Evolutionary conservation across 2,329 filamentous ascomycete genomes (phyloP).

Genomic region (Claviceps spartinae): DNA sequence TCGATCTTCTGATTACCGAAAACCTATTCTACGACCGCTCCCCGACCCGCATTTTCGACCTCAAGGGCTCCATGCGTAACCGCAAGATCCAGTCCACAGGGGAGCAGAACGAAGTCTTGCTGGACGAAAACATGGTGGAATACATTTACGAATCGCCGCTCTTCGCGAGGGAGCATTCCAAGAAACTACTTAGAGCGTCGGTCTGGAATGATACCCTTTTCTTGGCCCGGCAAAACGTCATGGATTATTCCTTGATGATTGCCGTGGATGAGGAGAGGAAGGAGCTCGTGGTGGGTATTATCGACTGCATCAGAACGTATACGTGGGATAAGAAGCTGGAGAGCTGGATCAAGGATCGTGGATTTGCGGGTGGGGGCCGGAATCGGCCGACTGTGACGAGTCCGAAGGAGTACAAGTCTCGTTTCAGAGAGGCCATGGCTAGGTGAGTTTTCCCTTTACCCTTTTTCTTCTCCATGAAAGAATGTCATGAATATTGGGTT

Average conservation of each 20-base stretch:
- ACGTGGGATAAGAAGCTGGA: slow-evolving; percentile 99
- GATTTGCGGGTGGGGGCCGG: slow-evolving; percentile 60
- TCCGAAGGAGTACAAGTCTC: slow-evolving; percentile 92
- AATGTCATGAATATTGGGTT: neutral
- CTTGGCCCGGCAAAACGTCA: slow-evolving; percentile 86
- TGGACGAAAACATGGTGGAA: slow-evolving; percentile 98
- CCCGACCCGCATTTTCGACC: slow-evolving; percentile 81
- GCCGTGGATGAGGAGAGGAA: slow-evolving; percentile 83
- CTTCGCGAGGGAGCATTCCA: slow-evolving; percentile 90
- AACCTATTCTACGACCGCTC: slow-evolving; percentile 94
- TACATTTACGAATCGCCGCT: slow-evolving; percentile 96
- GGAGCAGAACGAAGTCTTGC: slow-evolving; percentile 86
- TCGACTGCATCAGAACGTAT: slow-evolving; percentile 95
- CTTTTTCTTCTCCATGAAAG: neutral
- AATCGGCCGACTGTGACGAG: slow-evolving; percentile 91
- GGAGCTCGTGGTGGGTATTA: slow-evolving; percentile 92
- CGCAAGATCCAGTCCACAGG: slow-evolving; percentile 93
- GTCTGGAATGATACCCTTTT: slow-evolving; percentile 98
- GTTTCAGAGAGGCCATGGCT: slow-evolving; percentile 94
- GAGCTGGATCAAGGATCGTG: slow-evolving; percentile 97
- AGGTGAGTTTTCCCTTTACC: slow-evolving; percentile 40
- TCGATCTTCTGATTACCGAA: slow-evolving; percentile 90
- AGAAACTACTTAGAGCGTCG: slow-evolving; percentile 78
- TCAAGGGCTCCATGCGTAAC: slow-evolving; percentile 98
- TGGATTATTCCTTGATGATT: slow-evolving; percentile 99